A percentile compares a stretch with the other conserved stretches of the same genome.
Conservation (phyloP, 1,139 yeast species). For the Nakaseomyces sp. region DNA sequence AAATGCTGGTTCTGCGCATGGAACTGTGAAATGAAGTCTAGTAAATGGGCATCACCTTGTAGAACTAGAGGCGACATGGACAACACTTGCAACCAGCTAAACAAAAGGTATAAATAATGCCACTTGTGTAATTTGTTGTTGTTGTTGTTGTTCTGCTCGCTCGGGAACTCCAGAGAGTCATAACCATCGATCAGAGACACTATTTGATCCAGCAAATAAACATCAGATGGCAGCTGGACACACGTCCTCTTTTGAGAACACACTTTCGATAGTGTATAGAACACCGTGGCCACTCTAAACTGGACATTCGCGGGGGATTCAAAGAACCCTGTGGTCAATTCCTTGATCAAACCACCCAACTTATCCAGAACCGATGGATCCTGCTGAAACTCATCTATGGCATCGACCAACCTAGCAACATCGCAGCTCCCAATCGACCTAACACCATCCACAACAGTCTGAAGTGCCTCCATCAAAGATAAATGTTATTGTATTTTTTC, state of each 20-base stretch:
- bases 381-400: neutral
- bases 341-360: neutral
- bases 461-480: neutral
- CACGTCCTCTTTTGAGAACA: neutral
- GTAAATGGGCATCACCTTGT: neutral
- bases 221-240: neutral
- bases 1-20: neutral
- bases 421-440: neutral
- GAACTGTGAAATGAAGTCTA: neutral
- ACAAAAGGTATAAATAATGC: neutral
- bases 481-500: too few species aligned
- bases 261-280: constrained; percentile 1
- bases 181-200: neutral
- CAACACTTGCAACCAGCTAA: neutral
- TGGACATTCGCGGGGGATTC: neutral
- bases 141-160: too few species aligned
- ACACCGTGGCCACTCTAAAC: neutral
- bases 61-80: neutral
- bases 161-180: neutral
- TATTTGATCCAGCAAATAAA: neutral
- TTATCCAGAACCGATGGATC: neutral
- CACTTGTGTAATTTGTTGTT: too few species aligned
- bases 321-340: neutral
- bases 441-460: neutral
- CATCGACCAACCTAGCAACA: neutral